phyloP scores from a whole-genome alignment of 192 early-diverging fungal species.

The Coemansia sp. region DNA sequence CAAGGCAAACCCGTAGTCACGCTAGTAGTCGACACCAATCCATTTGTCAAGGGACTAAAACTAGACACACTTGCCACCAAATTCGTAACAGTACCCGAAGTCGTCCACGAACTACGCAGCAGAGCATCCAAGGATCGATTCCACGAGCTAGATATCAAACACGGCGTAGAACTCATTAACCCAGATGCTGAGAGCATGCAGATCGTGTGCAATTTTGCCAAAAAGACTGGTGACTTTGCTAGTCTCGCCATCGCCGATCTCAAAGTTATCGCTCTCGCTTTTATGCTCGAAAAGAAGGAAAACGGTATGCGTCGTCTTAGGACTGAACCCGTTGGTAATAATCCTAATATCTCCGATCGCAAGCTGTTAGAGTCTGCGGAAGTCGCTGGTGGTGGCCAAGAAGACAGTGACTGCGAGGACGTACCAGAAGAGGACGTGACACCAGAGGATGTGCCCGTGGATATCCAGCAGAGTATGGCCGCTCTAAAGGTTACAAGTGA shows the following conservation, averaged over 20 bases:
- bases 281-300: conserved; percentile 80
- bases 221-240: conserved; percentile 90
- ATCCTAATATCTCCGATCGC: conserved; percentile 35
- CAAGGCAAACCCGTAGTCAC: conserved; percentile 46
- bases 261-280: conserved; percentile 86
- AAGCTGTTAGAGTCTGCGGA: conserved; percentile 24
- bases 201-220: conserved; percentile 81
- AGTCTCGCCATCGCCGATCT: conserved; percentile 82
- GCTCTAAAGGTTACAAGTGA: not conserved
- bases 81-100: conserved; percentile 88
- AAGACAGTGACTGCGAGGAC: not conserved
- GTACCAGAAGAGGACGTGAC: conserved; percentile 5
- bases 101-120: conserved; percentile 83
- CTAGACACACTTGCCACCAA: conserved; percentile 67
- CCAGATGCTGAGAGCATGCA: conserved; percentile 46
- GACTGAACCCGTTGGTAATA: conserved; percentile 60
- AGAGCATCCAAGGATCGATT: conserved; percentile 62
- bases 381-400: conserved; percentile 1
- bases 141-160: conserved; percentile 26
- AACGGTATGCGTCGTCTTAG: conserved; percentile 74
- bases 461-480: conserved; percentile 2
- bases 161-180: conserved; percentile 25
- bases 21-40: conserved; percentile 76
- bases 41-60: conserved; percentile 67
- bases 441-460: not conserved